Base-by-base conservation (phyloP, 495 filamentous ascomycete species). In the Xeromyces bisporus region DNA sequence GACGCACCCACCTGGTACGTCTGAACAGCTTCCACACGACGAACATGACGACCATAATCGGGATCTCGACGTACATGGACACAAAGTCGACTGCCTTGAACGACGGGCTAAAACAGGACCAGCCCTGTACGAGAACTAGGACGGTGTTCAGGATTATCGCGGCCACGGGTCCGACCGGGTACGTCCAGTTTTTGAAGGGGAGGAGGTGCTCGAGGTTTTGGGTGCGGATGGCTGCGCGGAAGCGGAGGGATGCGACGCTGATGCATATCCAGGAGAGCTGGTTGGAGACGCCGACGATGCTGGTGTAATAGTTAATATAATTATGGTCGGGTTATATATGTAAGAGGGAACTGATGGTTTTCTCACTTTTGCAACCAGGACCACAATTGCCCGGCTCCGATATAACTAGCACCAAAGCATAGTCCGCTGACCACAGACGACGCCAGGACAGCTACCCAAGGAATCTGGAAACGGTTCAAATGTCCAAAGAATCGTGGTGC, bases 191-290 rank as follows among this genome's bases (percentile, higher is more conserved):
- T 29, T 61, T 66, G 47, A 69, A 76, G 1, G 70, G 66, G 11
- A 76, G 59, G 0, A 72, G 55, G 36, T 72, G 64, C 24, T 66
- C 62, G 25, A 70, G 64, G 11, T 59, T 58, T 35, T 74, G 70
- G 5, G 38, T 43, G 30, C 55, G 56, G 29, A 76, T 48, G 8
- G 56, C 71, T 9, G 55, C 42, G 14, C 70, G 65, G 53, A 75
- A 75, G 18, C 70, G 64, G 23, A 75, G 50, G 3, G 67, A 73
- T 3, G 69, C 64, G 26, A 74, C 44, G 13, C 65, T 55, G 34
- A 75, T 75, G 31, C 60, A 58, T 36, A 68, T 59, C 71, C 71
- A 75, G 21, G 66, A 66, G 3, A 75, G 48, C 46, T 74, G 71
- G 39, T 74, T 75, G 0, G 69, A 73, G 8, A 75, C 71, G 8